Conservation (phyloP, 768 basidiomycete species). For the Auricularia heimuer region DNA sequence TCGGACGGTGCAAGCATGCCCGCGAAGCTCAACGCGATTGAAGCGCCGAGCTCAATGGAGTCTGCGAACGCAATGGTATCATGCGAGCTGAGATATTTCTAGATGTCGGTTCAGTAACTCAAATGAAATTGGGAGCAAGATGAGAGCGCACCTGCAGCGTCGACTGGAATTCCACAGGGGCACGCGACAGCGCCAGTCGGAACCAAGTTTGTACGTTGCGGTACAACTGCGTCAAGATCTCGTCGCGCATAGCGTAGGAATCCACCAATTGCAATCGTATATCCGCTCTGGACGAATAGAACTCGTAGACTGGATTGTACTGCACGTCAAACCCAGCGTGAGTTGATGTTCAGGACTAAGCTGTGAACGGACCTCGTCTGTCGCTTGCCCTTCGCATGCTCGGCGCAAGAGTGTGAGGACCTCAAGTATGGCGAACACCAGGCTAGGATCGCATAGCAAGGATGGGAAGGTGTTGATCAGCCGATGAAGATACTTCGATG, state of each 20-base stretch:
- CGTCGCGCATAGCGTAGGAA: constrained; percentile 74
- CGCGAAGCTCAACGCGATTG: constrained; percentile 77
- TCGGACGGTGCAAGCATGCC: constrained; percentile 71
- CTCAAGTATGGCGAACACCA: constrained; percentile 86
- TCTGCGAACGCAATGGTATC: constrained; percentile 60
- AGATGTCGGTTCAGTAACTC: constrained; percentile 3
- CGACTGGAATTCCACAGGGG: constrained; percentile 86
- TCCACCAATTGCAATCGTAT: constrained; percentile 77
- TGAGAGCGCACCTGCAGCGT: constrained; percentile 66
- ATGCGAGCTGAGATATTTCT: constrained; percentile 84
- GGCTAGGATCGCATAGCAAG: constrained; percentile 79
- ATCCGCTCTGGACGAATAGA: constrained; percentile 64
- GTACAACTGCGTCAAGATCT: constrained; percentile 69
- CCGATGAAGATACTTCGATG: constrained; percentile 72
- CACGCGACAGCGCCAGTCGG: constrained; percentile 72
- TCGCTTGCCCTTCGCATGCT: constrained; percentile 83
- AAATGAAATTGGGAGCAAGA: not conserved
- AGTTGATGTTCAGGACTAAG: not conserved
- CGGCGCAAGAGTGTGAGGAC: constrained; percentile 80
- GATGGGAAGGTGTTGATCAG: constrained; percentile 89
- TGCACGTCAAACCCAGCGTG: constrained; percentile 19
- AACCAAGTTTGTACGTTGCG: constrained; percentile 77
- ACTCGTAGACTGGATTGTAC: constrained; percentile 85
- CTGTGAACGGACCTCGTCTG: constrained; percentile 64
- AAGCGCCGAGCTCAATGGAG: constrained; percentile 82